These are phyloP conservation scores for Xylariaceae sp. DNA, from an alignment of 2,329 filamentous ascomycete species.

Conservation along the genomic window DNA sequence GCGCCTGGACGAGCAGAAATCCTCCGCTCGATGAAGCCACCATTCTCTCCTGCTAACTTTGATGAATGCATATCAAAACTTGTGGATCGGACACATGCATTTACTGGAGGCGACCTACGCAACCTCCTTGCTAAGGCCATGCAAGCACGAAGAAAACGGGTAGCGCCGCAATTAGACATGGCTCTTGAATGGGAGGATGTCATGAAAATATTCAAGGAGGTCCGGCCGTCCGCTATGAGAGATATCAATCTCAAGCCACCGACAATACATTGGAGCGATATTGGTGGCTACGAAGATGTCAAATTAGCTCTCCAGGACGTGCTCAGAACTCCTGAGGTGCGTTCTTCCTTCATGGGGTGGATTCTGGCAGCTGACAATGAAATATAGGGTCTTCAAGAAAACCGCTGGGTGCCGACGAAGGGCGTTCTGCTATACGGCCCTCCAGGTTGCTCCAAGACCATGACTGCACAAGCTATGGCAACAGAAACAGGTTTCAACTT, in stretches of 20 bases:
- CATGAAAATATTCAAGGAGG: constrained; percentile 67
- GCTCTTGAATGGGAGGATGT: constrained; percentile 58
- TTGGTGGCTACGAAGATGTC: constrained; percentile 81
- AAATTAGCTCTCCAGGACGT: constrained; percentile 67
- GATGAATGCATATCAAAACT: constrained; percentile 64
- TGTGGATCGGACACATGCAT: constrained; percentile 83
- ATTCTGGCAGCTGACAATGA: constrained; percentile 22
- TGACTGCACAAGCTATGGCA: constrained; percentile 88
- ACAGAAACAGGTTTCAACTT: constrained; percentile 93
- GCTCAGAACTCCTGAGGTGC: constrained; percentile 47
- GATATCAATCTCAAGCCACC: constrained; percentile 90
- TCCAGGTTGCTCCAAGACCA: constrained; percentile 92
- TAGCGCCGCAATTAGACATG: constrained; percentile 21
- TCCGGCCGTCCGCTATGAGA: constrained; percentile 85
- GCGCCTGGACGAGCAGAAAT: constrained; percentile 75
- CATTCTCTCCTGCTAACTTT: constrained; percentile 54
- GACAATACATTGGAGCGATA: constrained; percentile 84
- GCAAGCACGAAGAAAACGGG: constrained; percentile 34
- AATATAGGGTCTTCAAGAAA: constrained; percentile 41
- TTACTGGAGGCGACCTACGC: constrained; percentile 79
- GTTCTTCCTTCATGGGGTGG: constrained; percentile 2
- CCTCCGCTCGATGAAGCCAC: constrained; percentile 63
- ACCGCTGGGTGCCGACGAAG: constrained; percentile 68
- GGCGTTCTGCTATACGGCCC: constrained; percentile 90
- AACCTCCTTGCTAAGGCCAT: constrained; percentile 64